Evolutionary conservation across 2,329 filamentous ascomycete species (phyloP).

Genomic region (Neoarthrinium moseri): DNA sequence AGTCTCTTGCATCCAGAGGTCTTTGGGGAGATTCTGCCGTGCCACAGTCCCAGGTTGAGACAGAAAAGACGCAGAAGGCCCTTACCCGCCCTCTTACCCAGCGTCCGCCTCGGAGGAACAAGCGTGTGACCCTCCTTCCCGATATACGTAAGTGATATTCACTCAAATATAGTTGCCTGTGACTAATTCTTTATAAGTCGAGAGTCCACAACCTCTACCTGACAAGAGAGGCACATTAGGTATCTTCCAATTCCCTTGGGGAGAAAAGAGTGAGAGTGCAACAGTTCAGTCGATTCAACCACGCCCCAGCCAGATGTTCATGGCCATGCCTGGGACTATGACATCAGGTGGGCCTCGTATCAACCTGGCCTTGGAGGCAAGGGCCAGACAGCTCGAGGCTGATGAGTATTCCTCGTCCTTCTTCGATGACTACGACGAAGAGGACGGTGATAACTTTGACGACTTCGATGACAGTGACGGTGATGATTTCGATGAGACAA

Average conservation of each 20-base stretch:
- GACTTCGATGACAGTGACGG: conserved; percentile 38
- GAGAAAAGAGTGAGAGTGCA: conserved; percentile 59
- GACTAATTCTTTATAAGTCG: conserved; percentile 29
- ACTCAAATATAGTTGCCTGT: not conserved
- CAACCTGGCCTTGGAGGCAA: conserved; percentile 28
- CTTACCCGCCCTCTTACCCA: conserved; percentile 45
- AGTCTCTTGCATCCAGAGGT: conserved; percentile 7
- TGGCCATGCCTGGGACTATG: conserved; percentile 54
- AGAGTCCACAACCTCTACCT: conserved; percentile 58
- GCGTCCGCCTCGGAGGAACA: conserved; percentile 53
- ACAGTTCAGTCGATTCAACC: conserved; percentile 42
- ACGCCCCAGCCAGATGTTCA: conserved; percentile 34
- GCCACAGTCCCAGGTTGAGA: conserved; percentile 14
- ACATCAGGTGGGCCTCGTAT: conserved; percentile 34
- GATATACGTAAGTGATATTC: conserved; percentile 43
- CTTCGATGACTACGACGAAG: conserved; percentile 60
- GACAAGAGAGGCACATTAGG: conserved; percentile 59
- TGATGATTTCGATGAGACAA: conserved; percentile 60
- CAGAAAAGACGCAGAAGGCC: conserved; percentile 17
- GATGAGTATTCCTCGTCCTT: conserved; percentile 50
- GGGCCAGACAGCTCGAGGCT: conserved; percentile 34
- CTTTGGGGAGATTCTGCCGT: conserved; percentile 23
- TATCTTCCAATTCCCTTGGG: conserved; percentile 67
- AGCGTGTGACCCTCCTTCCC: conserved; percentile 57
- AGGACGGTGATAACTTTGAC: conserved; percentile 35